Percentiles rank a stretch among this genome's conserved stretches.
phyloP scores from a whole-genome alignment of 768 basidiomycete species.

The Guyanaporus albipodus region DNA sequence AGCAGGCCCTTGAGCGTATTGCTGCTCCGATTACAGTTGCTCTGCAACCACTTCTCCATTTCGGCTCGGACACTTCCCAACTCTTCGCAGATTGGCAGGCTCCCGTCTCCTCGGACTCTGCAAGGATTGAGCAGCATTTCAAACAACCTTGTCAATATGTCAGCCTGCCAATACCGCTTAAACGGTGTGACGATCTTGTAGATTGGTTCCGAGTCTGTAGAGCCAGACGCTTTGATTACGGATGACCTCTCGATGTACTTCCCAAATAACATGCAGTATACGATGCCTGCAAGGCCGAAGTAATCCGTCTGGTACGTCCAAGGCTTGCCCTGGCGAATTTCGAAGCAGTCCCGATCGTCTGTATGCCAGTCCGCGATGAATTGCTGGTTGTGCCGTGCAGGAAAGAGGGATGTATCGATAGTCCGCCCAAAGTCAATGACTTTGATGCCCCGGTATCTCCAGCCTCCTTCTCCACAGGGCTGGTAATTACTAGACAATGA shows the following conservation, averaged over 20 bases:
- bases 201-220: slow-evolving; percentile 32
- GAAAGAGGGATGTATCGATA: slow-evolving; percentile 82
- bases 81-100: slow-evolving; percentile 71
- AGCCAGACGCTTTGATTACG: slow-evolving; percentile 35
- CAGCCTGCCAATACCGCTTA: slow-evolving; percentile 93
- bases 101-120: slow-evolving; percentile 48
- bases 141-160: slow-evolving; percentile 82
- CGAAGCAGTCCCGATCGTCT: slow-evolving; percentile 89
- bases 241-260: slow-evolving; percentile 85
- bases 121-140: slow-evolving; percentile 83
- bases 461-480: slow-evolving; percentile 75
- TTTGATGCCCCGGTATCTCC: slow-evolving; percentile 83
- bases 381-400: slow-evolving; percentile 55
- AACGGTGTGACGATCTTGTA: slow-evolving; percentile 74
- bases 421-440: slow-evolving; percentile 98
- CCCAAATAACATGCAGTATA: slow-evolving; percentile 95
- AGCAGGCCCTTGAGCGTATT: slow-evolving; percentile 76
- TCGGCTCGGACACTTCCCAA: slow-evolving; percentile 61
- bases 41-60: slow-evolving; percentile 86
- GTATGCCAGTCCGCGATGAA: slow-evolving; percentile 87
- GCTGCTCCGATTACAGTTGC: slow-evolving; percentile 82
- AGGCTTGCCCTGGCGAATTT: slow-evolving; percentile 75
- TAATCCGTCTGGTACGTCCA: slow-evolving; percentile 99
- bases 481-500: slow-evolving; percentile 78
- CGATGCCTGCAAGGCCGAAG: slow-evolving; percentile 89